These are phyloP conservation scores for Canavalia gladiata DNA, from an alignment of 306 rosid genomes.

Conservation along the genomic window DNA sequence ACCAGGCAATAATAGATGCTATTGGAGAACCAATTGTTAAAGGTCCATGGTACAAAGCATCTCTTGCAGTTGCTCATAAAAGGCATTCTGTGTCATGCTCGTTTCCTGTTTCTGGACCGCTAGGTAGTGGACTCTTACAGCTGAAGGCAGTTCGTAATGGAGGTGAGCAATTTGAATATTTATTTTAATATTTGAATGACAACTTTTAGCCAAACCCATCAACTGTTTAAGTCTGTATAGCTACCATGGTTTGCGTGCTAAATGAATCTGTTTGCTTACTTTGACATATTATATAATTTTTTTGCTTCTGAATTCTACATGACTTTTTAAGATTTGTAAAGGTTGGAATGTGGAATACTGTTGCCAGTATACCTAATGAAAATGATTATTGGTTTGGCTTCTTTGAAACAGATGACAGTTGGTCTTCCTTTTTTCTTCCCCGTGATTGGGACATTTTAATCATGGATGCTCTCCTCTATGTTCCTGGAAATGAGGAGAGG, in stretches of 20 bases:
- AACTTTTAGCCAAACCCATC: not conserved
- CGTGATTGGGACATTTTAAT: constrained; percentile 90
- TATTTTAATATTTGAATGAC: constrained; percentile 6
- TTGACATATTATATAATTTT: not conserved
- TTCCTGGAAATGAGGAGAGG: constrained; percentile 83
- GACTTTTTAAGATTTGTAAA: constrained; percentile 1
- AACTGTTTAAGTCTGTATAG: constrained; percentile 17
- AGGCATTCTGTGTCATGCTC: constrained; percentile 92
- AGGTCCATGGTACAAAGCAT: constrained; percentile 97
- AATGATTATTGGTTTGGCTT: constrained; percentile 42
- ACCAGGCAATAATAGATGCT: constrained; percentile 74
- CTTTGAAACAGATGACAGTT: constrained; percentile 66
- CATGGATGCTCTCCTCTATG: constrained; percentile 91
- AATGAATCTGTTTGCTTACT: constrained; percentile 21
- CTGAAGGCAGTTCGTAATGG: constrained; percentile 90
- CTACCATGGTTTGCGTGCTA: constrained; percentile 15
- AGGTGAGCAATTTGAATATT: constrained; percentile 61
- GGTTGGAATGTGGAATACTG: constrained; percentile 7
- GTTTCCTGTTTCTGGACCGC: constrained; percentile 89
- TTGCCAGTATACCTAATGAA: constrained; percentile 18
- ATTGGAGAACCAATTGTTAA: constrained; percentile 87
- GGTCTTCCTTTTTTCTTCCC: constrained; percentile 75
- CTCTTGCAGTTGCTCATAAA: constrained; percentile 93
- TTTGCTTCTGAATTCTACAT: constrained; percentile 18
- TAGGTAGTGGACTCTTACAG: constrained; percentile 78